These are phyloP conservation scores for Euphorbia lathyris DNA, from an alignment of 345 rosid genomes.

Conservation along the genomic window DNA sequence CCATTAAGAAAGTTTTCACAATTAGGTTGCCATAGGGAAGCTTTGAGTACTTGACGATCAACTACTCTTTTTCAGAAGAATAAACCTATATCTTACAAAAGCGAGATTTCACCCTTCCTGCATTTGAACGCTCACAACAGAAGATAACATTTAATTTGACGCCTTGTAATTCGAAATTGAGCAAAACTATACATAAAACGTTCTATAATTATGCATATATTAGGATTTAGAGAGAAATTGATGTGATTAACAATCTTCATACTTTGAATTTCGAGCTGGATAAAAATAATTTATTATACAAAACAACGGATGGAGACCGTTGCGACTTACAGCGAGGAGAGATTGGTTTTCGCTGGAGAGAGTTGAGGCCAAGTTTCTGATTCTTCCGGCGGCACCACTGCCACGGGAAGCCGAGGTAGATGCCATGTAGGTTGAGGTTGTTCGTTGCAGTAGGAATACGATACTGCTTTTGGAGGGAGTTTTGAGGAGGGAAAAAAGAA, in stretches of 20 bases:
- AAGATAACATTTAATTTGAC: no score
- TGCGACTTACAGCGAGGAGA: conserved; percentile 45
- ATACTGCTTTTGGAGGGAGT: conserved; percentile 1
- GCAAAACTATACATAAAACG: background rate
- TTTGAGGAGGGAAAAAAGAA: background rate
- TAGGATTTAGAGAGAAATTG: background rate
- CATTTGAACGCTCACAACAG: no score
- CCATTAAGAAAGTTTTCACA: background rate
- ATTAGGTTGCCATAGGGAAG: background rate
- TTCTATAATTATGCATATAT: no score
- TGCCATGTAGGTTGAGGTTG: conserved; percentile 12
- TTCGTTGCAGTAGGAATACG: background rate
- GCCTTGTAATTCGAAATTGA: background rate
- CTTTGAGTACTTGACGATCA: background rate
- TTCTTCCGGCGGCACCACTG: conserved; percentile 42
- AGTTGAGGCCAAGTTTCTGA: conserved; percentile 47
- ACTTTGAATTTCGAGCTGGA: background rate
- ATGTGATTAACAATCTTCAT: background rate
- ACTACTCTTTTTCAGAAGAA: no score
- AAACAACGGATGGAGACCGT: background rate
- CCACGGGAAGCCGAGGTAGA: conserved; percentile 11
- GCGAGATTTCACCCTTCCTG: background rate
- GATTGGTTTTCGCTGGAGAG: conserved; percentile 51
- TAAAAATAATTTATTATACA: background rate
- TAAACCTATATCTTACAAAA: no score